Evolutionary conservation across 495 filamentous ascomycete species (phyloP), one percentile per base, ranked within the genome.

Genomic region (Penicillium steckii): DNA sequence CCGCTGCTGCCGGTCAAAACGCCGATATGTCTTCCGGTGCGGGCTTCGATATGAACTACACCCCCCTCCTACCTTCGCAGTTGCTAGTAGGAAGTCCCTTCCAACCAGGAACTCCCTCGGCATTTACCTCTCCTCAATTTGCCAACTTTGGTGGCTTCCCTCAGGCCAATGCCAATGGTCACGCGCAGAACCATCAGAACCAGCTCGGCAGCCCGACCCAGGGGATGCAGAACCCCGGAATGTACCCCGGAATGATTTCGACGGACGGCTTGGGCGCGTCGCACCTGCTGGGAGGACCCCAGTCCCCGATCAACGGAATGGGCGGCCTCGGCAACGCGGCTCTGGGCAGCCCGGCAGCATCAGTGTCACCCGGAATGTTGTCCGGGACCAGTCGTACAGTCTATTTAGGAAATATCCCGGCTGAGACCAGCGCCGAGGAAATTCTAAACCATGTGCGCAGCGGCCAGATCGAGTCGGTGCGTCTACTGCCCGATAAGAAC

Each of bases 401-500:
- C 43, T 98, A 98, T 59, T 79, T 98, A 42, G 94, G 94, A 46
- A 98, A 98, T 67, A 98, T 98, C 51, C 94, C 94, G 27, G 89
- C 92, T 18, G 94, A 98, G 77, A 97, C 94, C n/a, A 86, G 89
- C 29, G 95, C 95, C 18, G 94, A 98, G 75, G 94, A 98, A 73
- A 97, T 98, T 59, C 78, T 98, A 44, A 89, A 93, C 55, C 94
- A 98, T 65, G 94, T 98, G 44, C 85, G 94, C 43, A 97, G 95
- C 70, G 94, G 94, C 27, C 95, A 97, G 62, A 98, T 98, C 69
- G 94, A 98, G 76, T 97, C 95, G 21, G 94, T 97, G 30, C 85
- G 94, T 55, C 79, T 97, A 56, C 81, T 98, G 29, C 90, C 92
- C 15, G 94, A 98, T 74, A 98, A 97, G 88, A 98, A 97, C 78